These are phyloP conservation scores for Xylariaceae sp. DNA, from an alignment of 2,329 filamentous ascomycete species.

Conservation along the genomic window DNA sequence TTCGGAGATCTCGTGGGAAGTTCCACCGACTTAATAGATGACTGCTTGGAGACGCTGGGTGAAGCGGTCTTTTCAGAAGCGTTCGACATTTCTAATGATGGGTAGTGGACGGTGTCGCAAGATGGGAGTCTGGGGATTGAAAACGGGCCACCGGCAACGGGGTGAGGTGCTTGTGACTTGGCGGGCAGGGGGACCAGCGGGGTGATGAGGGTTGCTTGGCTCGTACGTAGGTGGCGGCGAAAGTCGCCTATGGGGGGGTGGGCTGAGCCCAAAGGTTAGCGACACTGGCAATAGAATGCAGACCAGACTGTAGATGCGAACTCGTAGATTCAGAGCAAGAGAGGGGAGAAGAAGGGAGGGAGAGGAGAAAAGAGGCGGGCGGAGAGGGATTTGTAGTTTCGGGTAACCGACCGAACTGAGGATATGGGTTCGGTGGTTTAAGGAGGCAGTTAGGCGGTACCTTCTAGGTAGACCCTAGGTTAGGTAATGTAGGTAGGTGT, in stretches of 20 bases:
- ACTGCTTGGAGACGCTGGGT: conserved; percentile 27
- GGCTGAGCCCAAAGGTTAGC: conserved; percentile 29
- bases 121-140: too few species aligned
- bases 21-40: conserved; percentile 29
- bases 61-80: conserved; percentile 27
- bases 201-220: too few species aligned
- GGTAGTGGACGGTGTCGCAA: background rate
- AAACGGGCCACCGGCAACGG: too few species aligned
- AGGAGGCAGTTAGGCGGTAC: too few species aligned
- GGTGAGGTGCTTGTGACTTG: conserved; percentile 13
- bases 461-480: too few species aligned
- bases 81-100: conserved; percentile 27
- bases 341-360: conserved; percentile 2
- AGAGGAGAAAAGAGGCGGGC: conserved; percentile 15
- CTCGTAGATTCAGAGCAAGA: conserved; percentile 5
- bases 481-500: too few species aligned
- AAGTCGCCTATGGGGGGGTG: conserved; percentile 28
- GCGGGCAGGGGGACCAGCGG: conserved; percentile 14
- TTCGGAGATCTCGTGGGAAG: conserved; percentile 25
- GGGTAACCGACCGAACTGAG: background rate
- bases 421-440: background rate
- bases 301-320: conserved; percentile 13
- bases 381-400: conserved; percentile 27
- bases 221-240: conserved; percentile 21
- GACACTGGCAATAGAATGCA: conserved; percentile 24